Conservation (phyloP, 2,329 filamentous ascomycete species). For the Albifimbria verrucaria region DNA sequence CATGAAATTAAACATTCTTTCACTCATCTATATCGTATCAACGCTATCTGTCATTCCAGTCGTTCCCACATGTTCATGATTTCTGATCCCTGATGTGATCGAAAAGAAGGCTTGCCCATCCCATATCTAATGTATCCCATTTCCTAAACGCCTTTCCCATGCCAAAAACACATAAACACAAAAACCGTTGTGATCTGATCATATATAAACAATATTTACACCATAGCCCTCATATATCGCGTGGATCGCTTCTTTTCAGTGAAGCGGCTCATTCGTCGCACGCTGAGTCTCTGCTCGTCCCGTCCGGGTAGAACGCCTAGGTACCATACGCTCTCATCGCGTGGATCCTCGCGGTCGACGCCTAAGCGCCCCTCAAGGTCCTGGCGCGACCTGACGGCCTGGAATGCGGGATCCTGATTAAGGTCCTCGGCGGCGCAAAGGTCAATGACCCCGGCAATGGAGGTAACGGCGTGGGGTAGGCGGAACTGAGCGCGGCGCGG, state of each 20-base stretch:
- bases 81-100: not conserved
- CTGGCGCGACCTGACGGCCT: constrained; percentile 60
- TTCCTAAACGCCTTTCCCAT: constrained; percentile 1
- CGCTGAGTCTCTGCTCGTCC: constrained; percentile 39
- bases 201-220: constrained; percentile 14
- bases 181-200: constrained; percentile 12
- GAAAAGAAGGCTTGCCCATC: not conserved
- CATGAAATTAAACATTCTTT: not conserved
- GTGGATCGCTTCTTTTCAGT: constrained; percentile 34
- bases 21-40: not conserved
- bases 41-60: not conserved
- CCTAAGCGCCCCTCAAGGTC: constrained; percentile 70
- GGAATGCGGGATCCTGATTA: constrained; percentile 69
- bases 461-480: constrained; percentile 70
- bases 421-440: constrained; percentile 74
- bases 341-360: constrained; percentile 38
- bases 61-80: not conserved
- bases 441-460: constrained; percentile 72
- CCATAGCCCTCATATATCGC: constrained; percentile 21
- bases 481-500: constrained; percentile 58
- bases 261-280: constrained; percentile 41
- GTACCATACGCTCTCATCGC: constrained; percentile 50
- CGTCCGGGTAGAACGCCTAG: constrained; percentile 40
- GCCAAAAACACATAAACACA: not conserved
- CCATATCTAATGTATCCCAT: not conserved